Evolutionary conservation across 2,329 filamentous ascomycete species (phyloP).

Genomic region (Aspergillus novoparasiticus): DNA sequence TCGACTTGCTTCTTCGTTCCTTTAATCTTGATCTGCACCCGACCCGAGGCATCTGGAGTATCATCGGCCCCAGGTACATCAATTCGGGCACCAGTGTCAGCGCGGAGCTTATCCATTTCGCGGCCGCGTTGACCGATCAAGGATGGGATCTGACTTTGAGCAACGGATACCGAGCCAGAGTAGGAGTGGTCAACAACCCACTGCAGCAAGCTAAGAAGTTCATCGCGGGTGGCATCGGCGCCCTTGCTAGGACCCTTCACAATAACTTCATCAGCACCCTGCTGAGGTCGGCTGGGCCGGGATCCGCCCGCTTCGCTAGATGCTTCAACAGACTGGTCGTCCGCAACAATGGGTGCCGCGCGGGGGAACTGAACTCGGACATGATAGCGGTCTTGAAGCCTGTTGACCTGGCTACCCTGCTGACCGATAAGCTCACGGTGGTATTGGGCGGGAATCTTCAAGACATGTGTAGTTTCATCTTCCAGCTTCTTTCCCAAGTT

Average conservation of each 20-base stretch:
- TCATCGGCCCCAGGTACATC: slow-evolving; percentile 85
- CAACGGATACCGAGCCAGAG: slow-evolving; percentile 77
- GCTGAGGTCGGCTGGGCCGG: slow-evolving; percentile 66
- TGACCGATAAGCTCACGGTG: slow-evolving; percentile 92
- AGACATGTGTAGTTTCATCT: slow-evolving; percentile 81
- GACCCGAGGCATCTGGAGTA: slow-evolving; percentile 62
- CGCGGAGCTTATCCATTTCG: slow-evolving; percentile 86
- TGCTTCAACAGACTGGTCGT: slow-evolving; percentile 70
- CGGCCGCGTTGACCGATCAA: slow-evolving; percentile 88
- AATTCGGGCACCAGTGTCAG: slow-evolving; percentile 82
- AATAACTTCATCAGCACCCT: slow-evolving; percentile 84
- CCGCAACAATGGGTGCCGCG: slow-evolving; percentile 49
- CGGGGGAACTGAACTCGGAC: slow-evolving; percentile 97
- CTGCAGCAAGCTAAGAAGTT: slow-evolving; percentile 84
- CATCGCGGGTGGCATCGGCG: slow-evolving; percentile 87
- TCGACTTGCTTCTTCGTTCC: slow-evolving; percentile 90
- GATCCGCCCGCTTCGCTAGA: slow-evolving; percentile 65
- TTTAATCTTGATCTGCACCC: slow-evolving; percentile 87
- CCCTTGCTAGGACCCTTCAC: slow-evolving; percentile 91
- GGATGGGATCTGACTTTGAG: slow-evolving; percentile 89
- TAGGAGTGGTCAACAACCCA: slow-evolving; percentile 88
- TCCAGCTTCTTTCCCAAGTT: slow-evolving; percentile 79
- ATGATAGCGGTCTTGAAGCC: slow-evolving; percentile 87
- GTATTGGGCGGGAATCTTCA: slow-evolving; percentile 92
- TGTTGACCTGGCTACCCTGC: slow-evolving; percentile 84